Base-by-base conservation (phyloP, 2,329 filamentous ascomycete species). In the Elsinoe fawcettii region DNA sequence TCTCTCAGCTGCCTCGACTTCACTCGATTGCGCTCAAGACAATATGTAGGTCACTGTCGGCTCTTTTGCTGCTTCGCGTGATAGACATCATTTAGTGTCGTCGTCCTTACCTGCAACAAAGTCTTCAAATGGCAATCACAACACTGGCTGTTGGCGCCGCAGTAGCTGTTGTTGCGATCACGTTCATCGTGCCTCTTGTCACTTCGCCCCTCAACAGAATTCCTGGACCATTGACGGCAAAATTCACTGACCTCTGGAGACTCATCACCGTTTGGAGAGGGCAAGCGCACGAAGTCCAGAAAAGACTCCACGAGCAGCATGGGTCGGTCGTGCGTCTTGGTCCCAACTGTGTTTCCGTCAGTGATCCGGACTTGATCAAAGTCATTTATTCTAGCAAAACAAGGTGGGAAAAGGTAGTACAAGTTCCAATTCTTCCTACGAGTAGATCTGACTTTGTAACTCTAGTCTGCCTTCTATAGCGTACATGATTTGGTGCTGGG, bases 281-380 rank as follows among this genome's bases (percentile, higher is more conserved):
- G 5, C 32, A 54, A 14, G 37, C 58, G 8, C 55, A 54, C 5
- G 57, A 56, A 1, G 64, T 68, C 2, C 58, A 69, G 1, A 60
- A 61, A 46, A 60, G 57, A 7, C 43, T 57, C 8, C 55, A 57
- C 34, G 25, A 39, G 14, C 4, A 37, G n/a, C 25, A 57, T 30
- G 55, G 55, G 3, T 41, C 55, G 20, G 25, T 57, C n/a, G 55
- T 57, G 59, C 22, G 61, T 56, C 27, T 59, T n/a, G 60, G 55
- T 20, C 60, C 60, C 4, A 51, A 51, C 3, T 51, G 46, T 12
- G 27, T 51, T 5, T 51, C 46, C 14, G 18, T 51, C 46, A 34
- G 25, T 34, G 46, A 51, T 18, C 46, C 46, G 5, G n/a, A 51
- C 16, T 14, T 51, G 46, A 51, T 51, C 46, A 51, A 51, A 20